Conservation (phyloP, 2,329 filamentous ascomycete species). For the Arthrocladium fulminans region DNA sequence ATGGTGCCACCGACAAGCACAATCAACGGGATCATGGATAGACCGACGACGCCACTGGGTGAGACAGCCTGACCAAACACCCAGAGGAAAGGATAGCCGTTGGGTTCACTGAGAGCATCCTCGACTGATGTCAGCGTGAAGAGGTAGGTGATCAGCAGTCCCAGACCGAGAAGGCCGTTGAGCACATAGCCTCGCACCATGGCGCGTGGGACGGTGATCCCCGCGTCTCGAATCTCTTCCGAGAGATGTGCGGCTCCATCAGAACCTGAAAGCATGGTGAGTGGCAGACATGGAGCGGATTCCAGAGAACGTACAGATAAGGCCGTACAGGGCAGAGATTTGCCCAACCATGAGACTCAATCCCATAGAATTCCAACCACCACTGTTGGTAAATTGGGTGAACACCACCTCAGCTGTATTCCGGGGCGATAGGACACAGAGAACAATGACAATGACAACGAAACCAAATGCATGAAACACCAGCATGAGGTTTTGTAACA, state of each 20-base stretch:
- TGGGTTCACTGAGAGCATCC: constrained; percentile 31
- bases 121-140: constrained; percentile 28
- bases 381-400: constrained; percentile 28
- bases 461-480: no score
- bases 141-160: constrained; percentile 35
- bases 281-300: no score
- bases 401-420: constrained; percentile 32
- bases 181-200: constrained; percentile 35
- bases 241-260: constrained; percentile 35
- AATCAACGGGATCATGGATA: constrained; percentile 36
- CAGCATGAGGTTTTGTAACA: constrained; percentile 34
- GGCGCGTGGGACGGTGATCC: constrained; percentile 35
- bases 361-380: constrained; percentile 22
- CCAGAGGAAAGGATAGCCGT: constrained; percentile 40
- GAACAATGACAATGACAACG: constrained; percentile 33
- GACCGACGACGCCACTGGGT: constrained; percentile 25
- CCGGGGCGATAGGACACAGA: constrained; percentile 34
- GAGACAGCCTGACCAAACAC: constrained; percentile 35
- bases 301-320: no score
- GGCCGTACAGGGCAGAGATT: no score
- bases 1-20: constrained; percentile 33
- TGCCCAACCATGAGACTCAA: constrained; percentile 4
- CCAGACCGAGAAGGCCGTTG: constrained; percentile 36
- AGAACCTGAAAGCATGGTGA: constrained; percentile 10
- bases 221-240: constrained; percentile 42